Evolutionary conservation across 2,329 filamentous ascomycete species (phyloP).

Genomic region (Raffaelea deltoideospora): DNA sequence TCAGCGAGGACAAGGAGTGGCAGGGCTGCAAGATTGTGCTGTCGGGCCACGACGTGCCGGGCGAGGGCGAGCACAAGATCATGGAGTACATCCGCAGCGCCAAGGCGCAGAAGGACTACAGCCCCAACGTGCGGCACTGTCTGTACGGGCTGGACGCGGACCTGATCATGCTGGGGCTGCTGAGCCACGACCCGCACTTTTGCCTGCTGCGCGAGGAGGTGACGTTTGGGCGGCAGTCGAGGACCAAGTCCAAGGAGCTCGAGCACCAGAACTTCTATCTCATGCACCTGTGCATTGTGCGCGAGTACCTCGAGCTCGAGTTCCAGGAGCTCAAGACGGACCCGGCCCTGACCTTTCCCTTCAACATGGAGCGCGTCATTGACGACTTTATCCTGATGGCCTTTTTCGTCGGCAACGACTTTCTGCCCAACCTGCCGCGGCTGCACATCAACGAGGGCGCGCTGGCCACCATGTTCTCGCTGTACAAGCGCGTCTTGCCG

Average conservation of each 20-base stretch:
- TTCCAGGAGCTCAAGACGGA: constrained; percentile 81
- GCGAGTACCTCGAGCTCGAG: constrained; percentile 92
- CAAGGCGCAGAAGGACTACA: constrained; percentile 86
- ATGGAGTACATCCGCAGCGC: constrained; percentile 99
- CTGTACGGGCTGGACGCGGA: constrained; percentile 95
- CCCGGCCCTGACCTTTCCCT: constrained; percentile 57
- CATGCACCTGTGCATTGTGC: constrained; percentile 91
- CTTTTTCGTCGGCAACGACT: constrained; percentile 99
- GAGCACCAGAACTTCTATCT: constrained; percentile 99
- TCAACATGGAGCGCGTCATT: constrained; percentile 91
- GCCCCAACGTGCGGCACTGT: constrained; percentile 88
- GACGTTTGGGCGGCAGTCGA: constrained; percentile 79
- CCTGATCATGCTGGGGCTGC: constrained; percentile 92
- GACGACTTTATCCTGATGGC: constrained; percentile 99
- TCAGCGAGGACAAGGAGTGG: constrained; percentile 94
- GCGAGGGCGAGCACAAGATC: constrained; percentile 98
- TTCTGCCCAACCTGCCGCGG: constrained; percentile 89
- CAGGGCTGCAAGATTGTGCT: constrained; percentile 92
- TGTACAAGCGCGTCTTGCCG: constrained; percentile 84
- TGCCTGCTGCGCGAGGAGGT: constrained; percentile 94
- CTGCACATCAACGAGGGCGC: constrained; percentile 98
- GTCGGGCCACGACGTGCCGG: constrained; percentile 93
- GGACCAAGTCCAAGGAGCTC: constrained; percentile 84
- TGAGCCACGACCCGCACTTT: constrained; percentile 97
- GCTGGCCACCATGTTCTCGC: constrained; percentile 88